These are phyloP conservation scores for Colletotrichum graminicola DNA, from an alignment of 2,329 filamentous ascomycete species.

Conservation along the genomic window DNA sequence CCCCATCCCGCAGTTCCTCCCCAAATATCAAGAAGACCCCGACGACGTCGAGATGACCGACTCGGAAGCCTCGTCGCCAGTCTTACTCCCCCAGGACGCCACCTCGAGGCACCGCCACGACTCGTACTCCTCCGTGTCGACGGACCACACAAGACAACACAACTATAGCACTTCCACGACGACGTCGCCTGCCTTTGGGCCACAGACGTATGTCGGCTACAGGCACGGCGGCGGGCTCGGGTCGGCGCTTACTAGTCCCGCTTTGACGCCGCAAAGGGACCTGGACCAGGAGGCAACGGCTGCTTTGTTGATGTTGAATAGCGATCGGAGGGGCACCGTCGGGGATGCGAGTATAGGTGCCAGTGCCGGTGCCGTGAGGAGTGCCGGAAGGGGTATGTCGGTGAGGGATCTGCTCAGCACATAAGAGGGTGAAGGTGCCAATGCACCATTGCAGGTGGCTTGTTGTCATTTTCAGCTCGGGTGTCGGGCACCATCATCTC, in stretches of 20 bases:
- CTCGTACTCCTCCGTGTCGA: constrained; percentile 66
- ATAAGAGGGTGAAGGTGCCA: constrained; percentile 48
- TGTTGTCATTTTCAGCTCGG: background rate
- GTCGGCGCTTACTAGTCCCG: constrained; percentile 71
- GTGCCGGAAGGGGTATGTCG: constrained; percentile 62
- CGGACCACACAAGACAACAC: constrained; percentile 60
- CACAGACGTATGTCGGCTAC: constrained; percentile 58
- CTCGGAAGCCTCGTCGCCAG: constrained; percentile 62
- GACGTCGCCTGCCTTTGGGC: constrained; percentile 70
- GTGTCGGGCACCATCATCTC: background rate
- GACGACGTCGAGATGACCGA: constrained; percentile 73
- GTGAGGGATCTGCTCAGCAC: constrained; percentile 67
- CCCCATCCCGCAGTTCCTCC: constrained; percentile 45
- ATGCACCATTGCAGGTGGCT: background rate
- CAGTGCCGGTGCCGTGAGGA: constrained; percentile 60
- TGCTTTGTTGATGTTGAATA: constrained; percentile 88
- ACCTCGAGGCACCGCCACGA: constrained; percentile 56
- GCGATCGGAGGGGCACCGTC: constrained; percentile 72
- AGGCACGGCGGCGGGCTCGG: constrained; percentile 51
- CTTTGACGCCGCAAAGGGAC: constrained; percentile 65
- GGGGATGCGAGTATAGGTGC: constrained; percentile 50
- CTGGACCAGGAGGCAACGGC: constrained; percentile 84
- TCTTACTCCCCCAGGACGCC: constrained; percentile 60
- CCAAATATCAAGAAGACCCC: constrained; percentile 55
- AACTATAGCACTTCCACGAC: constrained; percentile 62